Evolutionary conservation across 1,139 yeast genomes (phyloP).

Genomic region (Kodamaea anthophila): DNA sequence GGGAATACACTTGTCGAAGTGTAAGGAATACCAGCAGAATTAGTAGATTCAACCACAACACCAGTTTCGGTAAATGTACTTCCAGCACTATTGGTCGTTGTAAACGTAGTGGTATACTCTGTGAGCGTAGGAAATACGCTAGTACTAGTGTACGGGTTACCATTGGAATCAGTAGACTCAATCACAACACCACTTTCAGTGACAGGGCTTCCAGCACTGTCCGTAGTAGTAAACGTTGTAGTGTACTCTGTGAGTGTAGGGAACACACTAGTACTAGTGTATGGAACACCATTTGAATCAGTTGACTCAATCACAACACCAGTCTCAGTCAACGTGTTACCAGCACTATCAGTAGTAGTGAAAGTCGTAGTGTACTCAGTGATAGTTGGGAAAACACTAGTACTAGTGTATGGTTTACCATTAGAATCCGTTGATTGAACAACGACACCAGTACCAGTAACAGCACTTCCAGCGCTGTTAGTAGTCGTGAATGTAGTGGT

Average conservation of each 20-base stretch:
- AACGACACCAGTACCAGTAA: constrained; percentile 12
- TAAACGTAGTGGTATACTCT: background rate
- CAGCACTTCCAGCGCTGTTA: constrained; percentile 11
- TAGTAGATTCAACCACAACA: no score
- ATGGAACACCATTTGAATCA: constrained; percentile 9
- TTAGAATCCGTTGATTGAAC: constrained; percentile 10
- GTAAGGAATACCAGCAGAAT: no score
- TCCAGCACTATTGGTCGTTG: no score
- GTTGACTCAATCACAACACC: constrained; percentile 13
- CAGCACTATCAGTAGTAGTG: constrained; percentile 14
- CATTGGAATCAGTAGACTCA: constrained; percentile 1
- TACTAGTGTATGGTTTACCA: constrained; percentile 10
- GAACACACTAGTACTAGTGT: constrained; percentile 11
- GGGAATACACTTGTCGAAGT: no score
- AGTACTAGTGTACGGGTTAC: background rate
- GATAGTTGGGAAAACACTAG: constrained; percentile 6
- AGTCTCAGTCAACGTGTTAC: constrained; percentile 13
- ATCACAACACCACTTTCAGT: constrained; percentile 8
- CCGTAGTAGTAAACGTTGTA: constrained; percentile 6
- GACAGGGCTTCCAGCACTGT: constrained; percentile 8
- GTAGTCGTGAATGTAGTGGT: constrained; percentile 6
- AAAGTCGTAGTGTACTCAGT: constrained; percentile 15
- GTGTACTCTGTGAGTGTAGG: constrained; percentile 1
- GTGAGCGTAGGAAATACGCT: background rate
- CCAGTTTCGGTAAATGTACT: no score